Percentiles rank a stretch among this genome's conserved stretches.
phyloP scores from a whole-genome alignment of 306 rosid genomes.

The Quercus agrifolia region DNA sequence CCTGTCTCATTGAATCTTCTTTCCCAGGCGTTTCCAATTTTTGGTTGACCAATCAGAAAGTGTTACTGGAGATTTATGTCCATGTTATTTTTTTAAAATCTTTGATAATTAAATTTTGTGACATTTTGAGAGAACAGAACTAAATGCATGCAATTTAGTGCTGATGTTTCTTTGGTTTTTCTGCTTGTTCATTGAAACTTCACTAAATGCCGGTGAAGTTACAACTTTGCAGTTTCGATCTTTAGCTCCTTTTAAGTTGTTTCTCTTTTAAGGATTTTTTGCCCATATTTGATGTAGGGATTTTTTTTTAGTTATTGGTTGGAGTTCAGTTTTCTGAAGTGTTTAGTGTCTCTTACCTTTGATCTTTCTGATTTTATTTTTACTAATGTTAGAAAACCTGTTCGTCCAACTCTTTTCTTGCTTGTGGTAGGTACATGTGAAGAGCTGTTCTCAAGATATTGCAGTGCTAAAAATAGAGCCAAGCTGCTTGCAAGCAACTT shows the following conservation, averaged over 20 bases:
- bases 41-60: background rate
- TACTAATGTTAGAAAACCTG: background rate
- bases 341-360: background rate
- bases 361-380: background rate
- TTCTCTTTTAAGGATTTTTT: background rate
- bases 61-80: background rate
- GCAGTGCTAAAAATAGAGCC: no score
- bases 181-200: background rate
- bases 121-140: background rate
- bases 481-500: no score
- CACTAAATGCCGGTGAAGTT: background rate
- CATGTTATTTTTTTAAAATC: background rate
- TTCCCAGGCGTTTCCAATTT: background rate
- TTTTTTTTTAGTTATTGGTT: background rate
- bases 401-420: background rate
- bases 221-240: background rate
- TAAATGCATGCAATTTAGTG: background rate
- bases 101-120: background rate
- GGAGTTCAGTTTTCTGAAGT: background rate
- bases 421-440: background rate
- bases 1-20: background rate
- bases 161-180: background rate
- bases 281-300: background rate
- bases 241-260: background rate
- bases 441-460: background rate